Evolutionary conservation across 2,329 filamentous ascomycete species (phyloP).

Genomic region (Fonsecaea multimorphosa): DNA sequence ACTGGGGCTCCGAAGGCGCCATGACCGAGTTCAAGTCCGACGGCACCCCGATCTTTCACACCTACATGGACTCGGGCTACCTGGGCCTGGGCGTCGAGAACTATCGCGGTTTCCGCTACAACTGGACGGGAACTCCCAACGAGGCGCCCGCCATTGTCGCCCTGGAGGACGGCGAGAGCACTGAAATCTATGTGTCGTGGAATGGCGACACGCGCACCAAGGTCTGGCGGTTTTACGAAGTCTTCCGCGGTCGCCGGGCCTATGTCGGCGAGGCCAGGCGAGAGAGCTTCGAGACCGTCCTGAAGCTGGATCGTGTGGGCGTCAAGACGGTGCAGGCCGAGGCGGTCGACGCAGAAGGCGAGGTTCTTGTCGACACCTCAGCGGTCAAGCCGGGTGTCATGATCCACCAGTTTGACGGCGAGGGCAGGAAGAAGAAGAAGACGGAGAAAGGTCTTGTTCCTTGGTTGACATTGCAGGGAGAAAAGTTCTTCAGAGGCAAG

Average conservation of each 20-base stretch:
- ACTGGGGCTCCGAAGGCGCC: conserved; percentile 61
- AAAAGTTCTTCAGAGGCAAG: conserved; percentile 22
- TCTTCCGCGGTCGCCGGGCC: conserved; percentile 14
- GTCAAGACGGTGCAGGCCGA: conserved; percentile 52
- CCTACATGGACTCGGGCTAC: conserved; percentile 47
- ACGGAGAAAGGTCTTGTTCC: conserved; percentile 24
- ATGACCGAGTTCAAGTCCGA: conserved; percentile 50
- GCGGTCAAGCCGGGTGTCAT: conserved; percentile 18
- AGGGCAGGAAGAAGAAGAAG: conserved; percentile 1
- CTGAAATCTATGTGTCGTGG: conserved; percentile 61
- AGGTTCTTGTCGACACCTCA: conserved; percentile 38
- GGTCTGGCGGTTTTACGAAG: conserved; percentile 58
- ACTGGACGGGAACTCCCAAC: conserved; percentile 48
- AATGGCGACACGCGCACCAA: conserved; percentile 58
- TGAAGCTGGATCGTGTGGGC: conserved; percentile 32
- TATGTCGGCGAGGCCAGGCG: conserved; percentile 41
- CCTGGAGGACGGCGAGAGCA: conserved; percentile 42
- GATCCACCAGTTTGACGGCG: conserved; percentile 20
- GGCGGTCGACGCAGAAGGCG: conserved; percentile 41
- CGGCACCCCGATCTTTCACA: conserved; percentile 42
- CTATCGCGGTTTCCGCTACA: conserved; percentile 49
- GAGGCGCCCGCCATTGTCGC: conserved; percentile 49
- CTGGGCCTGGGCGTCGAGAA: conserved; percentile 44
- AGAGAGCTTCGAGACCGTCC: conserved; percentile 43
- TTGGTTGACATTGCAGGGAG: conserved; percentile 19